phyloP scores from a whole-genome alignment of 805 yeast genomes.

The Wickerhamomyces strasburgensis region DNA sequence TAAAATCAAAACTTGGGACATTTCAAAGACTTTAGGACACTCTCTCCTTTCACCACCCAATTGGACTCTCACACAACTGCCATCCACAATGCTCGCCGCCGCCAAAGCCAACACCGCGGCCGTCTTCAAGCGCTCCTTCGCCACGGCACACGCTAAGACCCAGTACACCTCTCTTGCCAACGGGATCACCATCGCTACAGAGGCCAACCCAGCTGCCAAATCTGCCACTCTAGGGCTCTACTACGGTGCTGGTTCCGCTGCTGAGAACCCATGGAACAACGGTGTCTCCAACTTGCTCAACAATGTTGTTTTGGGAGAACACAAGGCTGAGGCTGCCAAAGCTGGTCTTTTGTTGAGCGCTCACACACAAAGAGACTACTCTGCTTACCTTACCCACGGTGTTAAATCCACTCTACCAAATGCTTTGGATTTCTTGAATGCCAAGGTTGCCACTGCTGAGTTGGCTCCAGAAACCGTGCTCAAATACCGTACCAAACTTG shows the following conservation, averaged over 20 bases:
- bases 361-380: conserved; percentile 55
- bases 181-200: conserved; percentile 72
- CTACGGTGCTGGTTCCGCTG: conserved; percentile 72
- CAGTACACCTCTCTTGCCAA: conserved; percentile 67
- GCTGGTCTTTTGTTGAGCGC: conserved; percentile 56
- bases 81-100: conserved; percentile 23
- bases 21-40: too few species aligned
- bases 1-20: conserved; percentile 1
- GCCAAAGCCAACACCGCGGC: conserved; percentile 18
- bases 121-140: conserved; percentile 43
- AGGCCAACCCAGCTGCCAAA: conserved; percentile 48
- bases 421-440: conserved; percentile 49
- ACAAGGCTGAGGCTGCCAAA: conserved; percentile 31
- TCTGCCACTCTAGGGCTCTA: conserved; percentile 65
- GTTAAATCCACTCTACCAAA: conserved; percentile 44
- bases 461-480: conserved; percentile 41
- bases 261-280: conserved; percentile 76
- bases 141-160: conserved; percentile 55
- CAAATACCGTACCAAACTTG: conserved; percentile 41
- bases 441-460: conserved; percentile 34
- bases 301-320: conserved; percentile 39
- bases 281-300: conserved; percentile 71
- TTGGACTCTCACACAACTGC: conserved; percentile 2
- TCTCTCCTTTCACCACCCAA: neutral
- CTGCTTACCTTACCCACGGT: conserved; percentile 55